phyloP scores from a whole-genome alignment of 202 grass and related monocot genomes.

The Panicum virgatum region DNA sequence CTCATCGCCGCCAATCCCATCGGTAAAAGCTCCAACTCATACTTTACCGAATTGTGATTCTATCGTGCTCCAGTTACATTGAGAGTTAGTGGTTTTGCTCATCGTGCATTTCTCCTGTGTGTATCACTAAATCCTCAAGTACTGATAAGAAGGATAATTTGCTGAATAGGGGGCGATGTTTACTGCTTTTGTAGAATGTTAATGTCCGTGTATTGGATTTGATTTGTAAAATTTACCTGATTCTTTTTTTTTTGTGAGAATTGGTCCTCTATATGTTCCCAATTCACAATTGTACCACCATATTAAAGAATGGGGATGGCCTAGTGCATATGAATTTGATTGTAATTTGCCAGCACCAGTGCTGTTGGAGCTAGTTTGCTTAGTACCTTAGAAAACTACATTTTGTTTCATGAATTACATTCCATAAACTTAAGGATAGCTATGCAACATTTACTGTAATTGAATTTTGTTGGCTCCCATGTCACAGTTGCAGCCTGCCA shows the following conservation, averaged over 20 bases:
- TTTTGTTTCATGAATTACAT: neutral
- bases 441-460: neutral
- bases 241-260: neutral
- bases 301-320: neutral
- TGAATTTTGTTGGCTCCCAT: neutral
- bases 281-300: neutral
- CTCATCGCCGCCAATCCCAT: slow-evolving; percentile 84
- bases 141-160: neutral
- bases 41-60: neutral
- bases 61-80: neutral
- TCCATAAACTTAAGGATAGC: neutral
- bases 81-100: neutral
- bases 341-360: neutral
- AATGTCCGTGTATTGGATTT: neutral
- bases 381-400: neutral
- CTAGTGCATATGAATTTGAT: neutral
- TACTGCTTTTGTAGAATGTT: neutral
- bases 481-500: neutral
- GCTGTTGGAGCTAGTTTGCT: neutral
- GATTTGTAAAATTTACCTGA: neutral
- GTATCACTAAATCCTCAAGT: neutral
- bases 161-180: neutral
- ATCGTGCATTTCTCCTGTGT: neutral
- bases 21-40: slow-evolving; percentile 22
- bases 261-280: neutral